phyloP scores from a whole-genome alignment of 768 basidiomycete species.

The Aureoboletus auriporus region DNA sequence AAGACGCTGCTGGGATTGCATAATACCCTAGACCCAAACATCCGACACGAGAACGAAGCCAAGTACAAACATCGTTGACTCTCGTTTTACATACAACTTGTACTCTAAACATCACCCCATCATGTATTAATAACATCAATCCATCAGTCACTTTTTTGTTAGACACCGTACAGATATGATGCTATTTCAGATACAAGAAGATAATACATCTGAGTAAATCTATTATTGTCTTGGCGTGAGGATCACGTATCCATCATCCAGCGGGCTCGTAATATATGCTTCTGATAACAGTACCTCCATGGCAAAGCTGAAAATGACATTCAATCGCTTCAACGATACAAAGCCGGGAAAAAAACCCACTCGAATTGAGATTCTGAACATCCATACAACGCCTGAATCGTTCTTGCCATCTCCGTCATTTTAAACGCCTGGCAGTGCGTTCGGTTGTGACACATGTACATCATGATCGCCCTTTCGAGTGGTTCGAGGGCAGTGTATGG shows the following conservation, averaged over 20 bases:
- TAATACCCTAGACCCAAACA: conserved; percentile 86
- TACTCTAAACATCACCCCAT: conserved; percentile 17
- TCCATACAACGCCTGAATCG: conserved; percentile 4
- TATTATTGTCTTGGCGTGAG: conserved; percentile 25
- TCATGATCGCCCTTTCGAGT: conserved; percentile 17
- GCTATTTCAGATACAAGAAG: too few species aligned
- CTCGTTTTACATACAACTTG: conserved; percentile 12
- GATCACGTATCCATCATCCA: conserved; percentile 27
- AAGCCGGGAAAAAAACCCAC: conserved; percentile 11
- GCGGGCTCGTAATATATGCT: conserved; percentile 28
- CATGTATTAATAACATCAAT: conserved; percentile 8
- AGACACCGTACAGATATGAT: too few species aligned
- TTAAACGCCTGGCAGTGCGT: conserved; percentile 1
- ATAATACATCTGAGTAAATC: background rate
- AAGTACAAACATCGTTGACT: conserved; percentile 85
- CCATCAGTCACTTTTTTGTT: background rate
- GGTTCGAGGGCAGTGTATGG: conserved; percentile 17
- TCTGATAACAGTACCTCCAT: conserved; percentile 22
- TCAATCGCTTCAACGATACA: background rate
- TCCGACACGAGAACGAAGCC: conserved; percentile 79
- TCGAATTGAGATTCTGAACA: conserved; percentile 20
- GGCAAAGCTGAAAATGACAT: conserved; percentile 10
- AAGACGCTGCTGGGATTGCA: conserved; percentile 93
- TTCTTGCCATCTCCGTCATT: conserved; percentile 11
- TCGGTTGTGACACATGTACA: conserved; percentile 10